Conservation (phyloP, 164 flowering plant species). For the Nymphaea colorata region DNA sequence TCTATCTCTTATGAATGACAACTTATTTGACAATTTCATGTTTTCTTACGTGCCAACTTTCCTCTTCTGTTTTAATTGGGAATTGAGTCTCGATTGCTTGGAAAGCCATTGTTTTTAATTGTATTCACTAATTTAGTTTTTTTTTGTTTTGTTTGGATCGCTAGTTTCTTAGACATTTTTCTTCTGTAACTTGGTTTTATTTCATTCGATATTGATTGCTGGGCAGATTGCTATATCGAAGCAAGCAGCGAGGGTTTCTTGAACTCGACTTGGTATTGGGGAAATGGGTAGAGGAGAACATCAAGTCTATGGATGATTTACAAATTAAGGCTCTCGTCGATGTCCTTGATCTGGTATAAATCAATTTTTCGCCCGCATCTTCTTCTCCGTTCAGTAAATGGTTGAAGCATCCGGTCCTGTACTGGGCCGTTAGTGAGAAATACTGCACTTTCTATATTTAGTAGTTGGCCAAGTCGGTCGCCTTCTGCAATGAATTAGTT, state of each 20-base stretch:
- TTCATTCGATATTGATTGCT: neutral
- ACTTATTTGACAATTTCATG: neutral
- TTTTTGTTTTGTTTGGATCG: neutral
- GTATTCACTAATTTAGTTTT: neutral
- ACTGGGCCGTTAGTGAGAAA: no score
- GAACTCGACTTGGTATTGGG: constrained; percentile 90
- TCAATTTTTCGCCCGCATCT: neutral
- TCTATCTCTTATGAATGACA: no score
- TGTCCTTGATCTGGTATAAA: constrained; percentile 80
- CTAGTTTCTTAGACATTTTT: constrained; percentile 1
- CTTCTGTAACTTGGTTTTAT: neutral
- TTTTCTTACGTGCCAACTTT: no score
- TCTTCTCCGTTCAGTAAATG: neutral
- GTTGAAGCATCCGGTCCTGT: neutral
- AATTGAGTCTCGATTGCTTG: no score
- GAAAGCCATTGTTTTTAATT: no score
- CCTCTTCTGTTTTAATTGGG: no score
- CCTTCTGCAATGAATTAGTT: no score
- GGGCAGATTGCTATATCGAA: constrained; percentile 63
- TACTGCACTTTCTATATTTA: no score
- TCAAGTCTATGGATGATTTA: constrained; percentile 50
- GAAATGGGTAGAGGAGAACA: constrained; percentile 77
- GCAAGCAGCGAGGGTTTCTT: constrained; percentile 75
- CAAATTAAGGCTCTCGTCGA: constrained; percentile 56
- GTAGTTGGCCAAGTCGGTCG: no score